Evolutionary conservation across 2,329 filamentous ascomycete species (phyloP), one percentile per base, ranked within the genome.

Genomic region (Calonectria crousiana): DNA sequence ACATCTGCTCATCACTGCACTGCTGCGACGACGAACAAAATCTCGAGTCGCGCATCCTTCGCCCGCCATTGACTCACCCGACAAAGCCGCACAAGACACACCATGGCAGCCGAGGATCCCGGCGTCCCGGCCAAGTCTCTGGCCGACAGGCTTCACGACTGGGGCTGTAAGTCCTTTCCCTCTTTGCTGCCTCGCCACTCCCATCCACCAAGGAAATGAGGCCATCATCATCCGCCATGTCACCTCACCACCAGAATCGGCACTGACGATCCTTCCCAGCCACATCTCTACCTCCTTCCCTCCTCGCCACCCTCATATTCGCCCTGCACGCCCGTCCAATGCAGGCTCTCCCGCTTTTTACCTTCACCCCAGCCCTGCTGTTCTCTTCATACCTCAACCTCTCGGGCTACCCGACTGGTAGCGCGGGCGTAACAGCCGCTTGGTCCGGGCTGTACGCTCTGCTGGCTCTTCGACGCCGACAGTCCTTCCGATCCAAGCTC

Each of bases 351-450:
- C 88, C 90, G 44, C 86, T 91, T 79, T 86, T 90, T 80, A 84
- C 89, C 77, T 87, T 88, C 80, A 83, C 85, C n/a, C 88, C 88
- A 30, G 85, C 89, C 32, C 87, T 92, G 38, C 83, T 91, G 71
- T 90, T 92, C 83, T 85, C 87, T 69, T 88, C 87, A 81, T 92
- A 92, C 84, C 87, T 91, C 79, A 91, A 91, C 82, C 87, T 92
- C 9, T 89, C 90, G 26, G 90, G 90, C 73, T 91, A 89, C 84
- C 88, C 87, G 74, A 90, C 89, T 67, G 90, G 90, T 80, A 87
- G 87, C 71, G 90, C 90, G 3, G 90, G 89, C 66, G 83, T 92
- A 71, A 87, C 88, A 0, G 89, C 89, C 67, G 89, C 90, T 20
- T 89, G 89, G 84, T 90, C 88, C 56, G 90, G 90, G 36, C 85